Evolutionary conservation across 306 rosid genomes (phyloP).

Genomic region (Quercus aquifolioides): DNA sequence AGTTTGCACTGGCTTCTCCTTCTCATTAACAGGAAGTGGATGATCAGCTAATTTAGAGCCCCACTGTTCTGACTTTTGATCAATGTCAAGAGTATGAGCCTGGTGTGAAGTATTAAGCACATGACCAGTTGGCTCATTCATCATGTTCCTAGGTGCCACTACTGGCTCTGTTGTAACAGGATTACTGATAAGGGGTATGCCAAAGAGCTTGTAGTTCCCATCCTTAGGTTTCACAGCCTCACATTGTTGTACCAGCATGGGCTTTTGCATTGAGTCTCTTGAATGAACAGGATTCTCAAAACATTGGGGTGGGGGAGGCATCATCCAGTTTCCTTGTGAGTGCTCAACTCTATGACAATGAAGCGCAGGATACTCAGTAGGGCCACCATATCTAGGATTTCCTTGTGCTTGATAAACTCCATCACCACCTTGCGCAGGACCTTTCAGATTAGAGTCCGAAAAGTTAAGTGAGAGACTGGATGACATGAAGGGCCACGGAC

Average conservation of each 20-base stretch:
- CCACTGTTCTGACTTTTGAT: conserved; percentile 49
- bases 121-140: conserved; percentile 34
- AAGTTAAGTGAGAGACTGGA: conserved; percentile 58
- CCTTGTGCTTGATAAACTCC: conserved; percentile 43
- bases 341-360: conserved; percentile 59
- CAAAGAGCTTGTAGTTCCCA: conserved; percentile 78
- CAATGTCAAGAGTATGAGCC: conserved; percentile 34
- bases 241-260: conserved; percentile 24
- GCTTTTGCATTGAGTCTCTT: conserved; percentile 41
- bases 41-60: conserved; percentile 43
- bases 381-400: conserved; percentile 45
- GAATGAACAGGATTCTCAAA: conserved; percentile 44
- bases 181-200: conserved; percentile 59
- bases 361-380: conserved; percentile 46
- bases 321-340: conserved; percentile 55
- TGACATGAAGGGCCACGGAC: conserved; percentile 54
- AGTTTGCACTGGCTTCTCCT: conserved; percentile 37
- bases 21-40: conserved; percentile 30
- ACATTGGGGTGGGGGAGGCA: conserved; percentile 62
- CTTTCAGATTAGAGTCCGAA: conserved; percentile 51
- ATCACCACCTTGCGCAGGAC: conserved; percentile 47
- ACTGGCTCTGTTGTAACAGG: conserved; percentile 36
- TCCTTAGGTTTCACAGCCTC: conserved; percentile 57
- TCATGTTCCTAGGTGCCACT: conserved; percentile 23
- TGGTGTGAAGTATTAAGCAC: conserved; percentile 24